Base-by-base conservation (phyloP, 1,284 basidiomycete genomes). In the Prillingera fragicola region DNA sequence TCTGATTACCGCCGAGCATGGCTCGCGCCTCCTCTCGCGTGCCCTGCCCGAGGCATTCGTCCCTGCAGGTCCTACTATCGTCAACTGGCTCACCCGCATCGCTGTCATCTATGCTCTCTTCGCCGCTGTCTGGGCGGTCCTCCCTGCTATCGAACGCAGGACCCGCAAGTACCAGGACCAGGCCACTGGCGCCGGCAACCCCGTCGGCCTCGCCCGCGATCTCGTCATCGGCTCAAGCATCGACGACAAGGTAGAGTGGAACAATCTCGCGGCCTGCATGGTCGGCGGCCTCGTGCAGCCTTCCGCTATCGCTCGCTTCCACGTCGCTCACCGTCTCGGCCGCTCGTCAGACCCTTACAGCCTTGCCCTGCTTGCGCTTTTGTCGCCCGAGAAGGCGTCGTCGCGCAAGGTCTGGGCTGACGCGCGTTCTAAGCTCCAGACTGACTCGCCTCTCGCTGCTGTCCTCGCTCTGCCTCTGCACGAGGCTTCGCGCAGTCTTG, bases 1-100 rank as follows among this genome's bases (percentile, higher is more conserved):
- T 0, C 50, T 67, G 22, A 64, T 69, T 38, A 63, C 59, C 10
- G 67, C 67, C 14, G 63, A 69, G 43, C 67, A 69, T 43, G 48
- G 51, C 21, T 59, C 63, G 5, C 54, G 64, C n/a, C 52, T 67
- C 1, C 50, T 67, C 12, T 50, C 54, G 0, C 45, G 57, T n/a
- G 52, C 51, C 1, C 43, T 67, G 6, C 65, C 65, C 2, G 23
- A 42, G 1, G 37, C 50, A 0, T 15, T 65, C n/a, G 56, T 58
- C 0, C 67, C 67, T 1, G 28, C 32, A 4, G 56, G 63, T 3
- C 34, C 48, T 17, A 56, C 56, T 1, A 40, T 69, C 23, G 53
- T 69, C 15, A 63, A 66, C 43, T 67, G 64, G 67, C 56, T 54
- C 8, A 60, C 61, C 58, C 47, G 59, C 24, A n/a, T n/a, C n/a